A percentile compares a stretch with the other conserved stretches of the same genome.
These are phyloP conservation scores for Vitis cinerea DNA, from an alignment of 164 flowering plant genomes.

Conservation along the genomic window DNA sequence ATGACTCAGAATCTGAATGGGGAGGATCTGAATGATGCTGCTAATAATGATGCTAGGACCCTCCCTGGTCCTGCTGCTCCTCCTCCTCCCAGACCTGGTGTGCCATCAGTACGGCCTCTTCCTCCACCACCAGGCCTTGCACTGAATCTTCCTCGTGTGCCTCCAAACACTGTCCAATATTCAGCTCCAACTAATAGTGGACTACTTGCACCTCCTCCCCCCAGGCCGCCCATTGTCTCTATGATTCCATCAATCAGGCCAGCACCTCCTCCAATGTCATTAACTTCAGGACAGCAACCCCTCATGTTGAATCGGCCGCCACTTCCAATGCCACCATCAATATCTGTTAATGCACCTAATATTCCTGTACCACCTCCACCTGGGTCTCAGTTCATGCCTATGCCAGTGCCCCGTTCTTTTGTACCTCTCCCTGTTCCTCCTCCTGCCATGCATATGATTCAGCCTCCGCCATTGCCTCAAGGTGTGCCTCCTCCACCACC, in stretches of 20 bases:
- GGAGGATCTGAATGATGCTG: constrained; percentile 61
- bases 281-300: constrained; percentile 57
- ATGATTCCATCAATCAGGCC: constrained; percentile 54
- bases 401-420: constrained; percentile 54
- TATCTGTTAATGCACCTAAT: constrained; percentile 32
- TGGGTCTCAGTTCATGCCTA: constrained; percentile 71
- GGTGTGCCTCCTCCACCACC: constrained; percentile 97
- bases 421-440: constrained; percentile 50
- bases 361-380: constrained; percentile 75
- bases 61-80: constrained; percentile 89
- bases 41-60: constrained; percentile 36
- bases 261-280: constrained; percentile 64
- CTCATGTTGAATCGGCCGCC: constrained; percentile 64
- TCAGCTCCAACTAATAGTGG: constrained; percentile 47
- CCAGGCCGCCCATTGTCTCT: constrained; percentile 49
- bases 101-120: constrained; percentile 78
- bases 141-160: constrained; percentile 74
- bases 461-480: constrained; percentile 79
- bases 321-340: constrained; percentile 38
- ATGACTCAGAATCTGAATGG: constrained; percentile 66
- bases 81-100: constrained; percentile 84
- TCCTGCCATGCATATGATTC: constrained; percentile 59
- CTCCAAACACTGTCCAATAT: constrained; percentile 52
- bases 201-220: constrained; percentile 44
- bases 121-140: constrained; percentile 90